Percentiles rank a stretch among this genome's conserved stretches.
These are phyloP conservation scores for Boletellus emodensis DNA, from an alignment of 768 basidiomycete genomes.

Conservation along the genomic window DNA sequence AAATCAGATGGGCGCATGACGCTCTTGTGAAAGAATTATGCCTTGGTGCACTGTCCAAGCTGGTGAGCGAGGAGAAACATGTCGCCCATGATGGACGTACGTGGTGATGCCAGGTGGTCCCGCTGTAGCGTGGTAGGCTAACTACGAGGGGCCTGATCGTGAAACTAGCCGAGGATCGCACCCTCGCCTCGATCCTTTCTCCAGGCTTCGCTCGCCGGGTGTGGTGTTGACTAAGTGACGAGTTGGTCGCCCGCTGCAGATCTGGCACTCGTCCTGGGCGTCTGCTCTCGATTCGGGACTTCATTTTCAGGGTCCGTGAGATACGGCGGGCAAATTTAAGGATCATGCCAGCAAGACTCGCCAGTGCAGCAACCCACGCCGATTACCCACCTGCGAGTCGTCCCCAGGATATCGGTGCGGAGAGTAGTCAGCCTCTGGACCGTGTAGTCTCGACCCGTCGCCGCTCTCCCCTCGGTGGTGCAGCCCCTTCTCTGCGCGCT, in stretches of 20 bases:
- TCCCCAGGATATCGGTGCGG: neutral
- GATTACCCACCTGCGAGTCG: neutral
- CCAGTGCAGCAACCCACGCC: neutral
- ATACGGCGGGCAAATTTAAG: slow-evolving; percentile 16
- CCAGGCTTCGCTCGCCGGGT: neutral
- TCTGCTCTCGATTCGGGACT: slow-evolving; percentile 12
- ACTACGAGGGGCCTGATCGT: no score
- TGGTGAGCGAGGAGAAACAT: no score
- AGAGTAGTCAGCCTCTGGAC: neutral
- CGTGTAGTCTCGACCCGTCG: neutral
- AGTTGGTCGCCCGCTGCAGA: neutral
- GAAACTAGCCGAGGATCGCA: no score
- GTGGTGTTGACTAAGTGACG: neutral
- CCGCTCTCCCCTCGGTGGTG: no score
- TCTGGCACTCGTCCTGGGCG: neutral
- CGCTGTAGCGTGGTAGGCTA: no score
- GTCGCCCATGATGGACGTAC: no score
- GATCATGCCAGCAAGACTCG: slow-evolving; percentile 8
- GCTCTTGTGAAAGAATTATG: neutral
- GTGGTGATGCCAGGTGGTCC: no score
- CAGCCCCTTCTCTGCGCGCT: neutral
- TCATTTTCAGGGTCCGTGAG: slow-evolving; percentile 20
- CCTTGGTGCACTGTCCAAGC: neutral
- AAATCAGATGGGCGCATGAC: neutral
- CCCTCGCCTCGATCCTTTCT: no score